A percentile compares a stretch with the other conserved stretches of the same genome.
Evolutionary conservation across 345 rosid genomes (phyloP).

Genomic region (Durio zibethinus): DNA sequence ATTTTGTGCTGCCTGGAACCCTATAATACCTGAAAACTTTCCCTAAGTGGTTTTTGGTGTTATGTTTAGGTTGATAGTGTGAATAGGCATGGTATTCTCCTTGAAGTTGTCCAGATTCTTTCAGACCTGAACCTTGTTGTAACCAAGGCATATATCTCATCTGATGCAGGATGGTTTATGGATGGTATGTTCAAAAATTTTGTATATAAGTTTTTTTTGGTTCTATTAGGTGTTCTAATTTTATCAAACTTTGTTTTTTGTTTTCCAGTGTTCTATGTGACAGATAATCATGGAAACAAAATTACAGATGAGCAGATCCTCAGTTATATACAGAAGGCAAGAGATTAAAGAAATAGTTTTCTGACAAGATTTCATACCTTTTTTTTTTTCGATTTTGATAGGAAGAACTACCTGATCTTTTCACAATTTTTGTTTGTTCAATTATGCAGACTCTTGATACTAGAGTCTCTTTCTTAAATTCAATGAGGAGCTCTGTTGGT

Average conservation of each 20-base stretch:
- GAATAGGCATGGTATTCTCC: constrained; percentile 42
- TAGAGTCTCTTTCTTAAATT: constrained; percentile 23
- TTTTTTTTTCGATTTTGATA: not conserved
- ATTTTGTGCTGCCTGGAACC: not conserved
- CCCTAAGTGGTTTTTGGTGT: not conserved
- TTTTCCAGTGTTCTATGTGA: constrained; percentile 41
- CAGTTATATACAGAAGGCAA: constrained; percentile 30
- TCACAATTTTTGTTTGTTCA: not conserved
- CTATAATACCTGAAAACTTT: not conserved
- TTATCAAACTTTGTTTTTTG: not conserved
- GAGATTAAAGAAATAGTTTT: not conserved
- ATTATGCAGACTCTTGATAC: constrained; percentile 39
- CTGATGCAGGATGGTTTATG: constrained; percentile 58
- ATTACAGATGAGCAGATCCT: not conserved
- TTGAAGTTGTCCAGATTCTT: constrained; percentile 49
- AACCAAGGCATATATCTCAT: constrained; percentile 48
- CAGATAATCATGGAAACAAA: constrained; percentile 26
- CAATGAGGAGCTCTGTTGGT: constrained; percentile 35
- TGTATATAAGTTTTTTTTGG: not conserved
- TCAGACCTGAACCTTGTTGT: constrained; percentile 43
- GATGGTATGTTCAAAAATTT: constrained; percentile 34
- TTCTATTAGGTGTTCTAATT: not conserved
- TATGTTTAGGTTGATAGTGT: constrained; percentile 38
- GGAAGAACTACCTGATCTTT: not conserved
- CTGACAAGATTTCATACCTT: not conserved